Conservation (phyloP, 2,329 filamentous ascomycete species). For the Clarireedia paspali region DNA sequence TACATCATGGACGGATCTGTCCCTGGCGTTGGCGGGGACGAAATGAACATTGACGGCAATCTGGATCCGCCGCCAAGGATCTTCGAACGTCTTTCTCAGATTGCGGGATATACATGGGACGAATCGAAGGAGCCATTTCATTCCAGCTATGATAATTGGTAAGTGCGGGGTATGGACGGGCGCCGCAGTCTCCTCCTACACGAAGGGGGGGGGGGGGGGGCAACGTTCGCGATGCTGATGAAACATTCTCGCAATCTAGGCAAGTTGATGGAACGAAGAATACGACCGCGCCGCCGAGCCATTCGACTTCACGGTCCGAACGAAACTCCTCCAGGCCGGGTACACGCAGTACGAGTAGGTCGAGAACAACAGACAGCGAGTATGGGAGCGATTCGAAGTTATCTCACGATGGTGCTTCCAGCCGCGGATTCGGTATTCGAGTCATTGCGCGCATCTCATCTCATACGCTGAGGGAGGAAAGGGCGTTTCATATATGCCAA, state of each 20-base stretch:
- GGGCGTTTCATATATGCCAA: constrained; percentile 78
- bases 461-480: constrained; percentile 75
- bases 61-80: constrained; percentile 60
- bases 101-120: constrained; percentile 72
- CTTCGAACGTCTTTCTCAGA: constrained; percentile 64
- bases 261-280: constrained; percentile 55
- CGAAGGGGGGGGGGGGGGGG: too few relatives aligned
- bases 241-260: constrained; percentile 32
- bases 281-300: constrained; percentile 23
- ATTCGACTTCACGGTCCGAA: constrained; percentile 31
- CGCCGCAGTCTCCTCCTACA: background rate
- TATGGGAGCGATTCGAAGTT: constrained; percentile 17
- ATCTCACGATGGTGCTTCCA: constrained; percentile 8
- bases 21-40: constrained; percentile 17
- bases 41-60: constrained; percentile 34
- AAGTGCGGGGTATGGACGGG: constrained; percentile 21
- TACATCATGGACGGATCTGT: constrained; percentile 22
- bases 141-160: constrained; percentile 85
- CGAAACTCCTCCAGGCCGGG: constrained; percentile 11
- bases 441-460: constrained; percentile 78
- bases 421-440: constrained; percentile 21
- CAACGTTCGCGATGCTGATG: background rate
- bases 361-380: constrained; percentile 1
- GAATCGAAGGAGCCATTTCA: constrained; percentile 51
- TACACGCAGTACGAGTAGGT: constrained; percentile 4